phyloP scores from a whole-genome alignment of 441 rosid species.

The Geranium incanum region DNA sequence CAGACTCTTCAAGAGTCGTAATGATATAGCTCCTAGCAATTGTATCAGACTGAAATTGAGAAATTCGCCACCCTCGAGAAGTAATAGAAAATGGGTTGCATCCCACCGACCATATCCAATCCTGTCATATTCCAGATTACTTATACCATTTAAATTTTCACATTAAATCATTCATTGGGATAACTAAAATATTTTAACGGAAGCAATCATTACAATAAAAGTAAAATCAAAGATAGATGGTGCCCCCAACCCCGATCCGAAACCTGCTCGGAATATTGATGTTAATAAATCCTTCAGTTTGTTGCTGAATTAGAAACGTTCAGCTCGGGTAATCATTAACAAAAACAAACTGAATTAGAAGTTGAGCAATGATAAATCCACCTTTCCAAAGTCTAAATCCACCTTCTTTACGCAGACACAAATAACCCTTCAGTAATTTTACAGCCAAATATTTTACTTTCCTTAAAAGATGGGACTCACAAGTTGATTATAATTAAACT shows the following conservation, averaged over 20 bases:
- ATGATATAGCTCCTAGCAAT: constrained; percentile 88
- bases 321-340: neutral
- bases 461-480: too few relatives aligned
- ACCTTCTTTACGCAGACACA: too few relatives aligned
- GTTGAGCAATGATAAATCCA: too few relatives aligned
- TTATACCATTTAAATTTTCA: neutral
- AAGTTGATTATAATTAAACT: too few relatives aligned
- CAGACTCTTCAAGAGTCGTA: constrained; percentile 86
- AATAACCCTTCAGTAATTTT: too few relatives aligned
- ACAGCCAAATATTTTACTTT: too few relatives aligned
- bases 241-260: neutral
- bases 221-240: constrained; percentile 1
- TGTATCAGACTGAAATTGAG: constrained; percentile 83
- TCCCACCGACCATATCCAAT: constrained; percentile 98
- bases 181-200: neutral
- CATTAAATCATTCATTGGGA: neutral
- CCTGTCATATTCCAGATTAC: constrained; percentile 41
- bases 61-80: constrained; percentile 84
- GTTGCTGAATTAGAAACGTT: neutral
- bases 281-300: neutral
- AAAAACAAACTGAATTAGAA: neutral
- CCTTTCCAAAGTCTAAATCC: too few relatives aligned
- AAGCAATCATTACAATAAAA: neutral
- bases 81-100: constrained; percentile 81
- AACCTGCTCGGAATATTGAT: neutral